phyloP scores from a whole-genome alignment of 1,284 basidiomycete species.

The Trametes polyzona region DNA sequence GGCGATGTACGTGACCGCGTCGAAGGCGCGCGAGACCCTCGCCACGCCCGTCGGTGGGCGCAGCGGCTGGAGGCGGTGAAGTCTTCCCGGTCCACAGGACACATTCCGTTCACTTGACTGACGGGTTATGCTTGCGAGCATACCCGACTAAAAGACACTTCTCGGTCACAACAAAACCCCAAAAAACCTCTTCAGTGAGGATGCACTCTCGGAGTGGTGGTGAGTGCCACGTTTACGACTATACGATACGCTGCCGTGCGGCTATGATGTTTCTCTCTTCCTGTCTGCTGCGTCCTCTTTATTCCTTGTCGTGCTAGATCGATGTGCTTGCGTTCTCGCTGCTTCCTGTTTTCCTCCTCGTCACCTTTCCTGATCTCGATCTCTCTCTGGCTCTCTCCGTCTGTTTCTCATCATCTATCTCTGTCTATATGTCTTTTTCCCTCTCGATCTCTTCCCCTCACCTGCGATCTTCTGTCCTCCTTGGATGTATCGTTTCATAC shows the following conservation, averaged over 20 bases:
- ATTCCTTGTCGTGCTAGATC: neutral
- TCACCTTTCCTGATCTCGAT: neutral
- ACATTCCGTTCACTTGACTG: no score
- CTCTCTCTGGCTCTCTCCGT: constrained; percentile 9
- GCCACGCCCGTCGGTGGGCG: constrained; percentile 23
- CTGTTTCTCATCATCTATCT: neutral
- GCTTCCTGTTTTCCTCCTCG: constrained; percentile 3
- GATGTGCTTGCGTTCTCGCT: neutral
- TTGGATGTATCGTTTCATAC: constrained; percentile 21
- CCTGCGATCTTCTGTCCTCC: neutral
- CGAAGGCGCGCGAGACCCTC: constrained; percentile 23
- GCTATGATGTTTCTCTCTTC: constrained; percentile 3
- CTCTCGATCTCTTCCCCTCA: neutral
- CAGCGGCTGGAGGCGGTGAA: constrained; percentile 17
- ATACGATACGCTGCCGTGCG: constrained; percentile 4
- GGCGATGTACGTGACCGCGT: constrained; percentile 24
- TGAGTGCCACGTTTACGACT: constrained; percentile 9
- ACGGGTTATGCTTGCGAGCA: no score
- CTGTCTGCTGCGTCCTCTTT: neutral
- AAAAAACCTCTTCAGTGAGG: neutral
- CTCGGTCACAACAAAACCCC: neutral
- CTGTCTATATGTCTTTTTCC: constrained; percentile 1
- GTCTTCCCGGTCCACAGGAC: no score
- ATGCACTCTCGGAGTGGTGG: neutral
- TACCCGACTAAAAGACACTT: neutral